Evolutionary conservation across 148 eudicot species (phyloP), one percentile per base, ranked within the genome.

Genomic region (Rhododendron ferrugineum): DNA sequence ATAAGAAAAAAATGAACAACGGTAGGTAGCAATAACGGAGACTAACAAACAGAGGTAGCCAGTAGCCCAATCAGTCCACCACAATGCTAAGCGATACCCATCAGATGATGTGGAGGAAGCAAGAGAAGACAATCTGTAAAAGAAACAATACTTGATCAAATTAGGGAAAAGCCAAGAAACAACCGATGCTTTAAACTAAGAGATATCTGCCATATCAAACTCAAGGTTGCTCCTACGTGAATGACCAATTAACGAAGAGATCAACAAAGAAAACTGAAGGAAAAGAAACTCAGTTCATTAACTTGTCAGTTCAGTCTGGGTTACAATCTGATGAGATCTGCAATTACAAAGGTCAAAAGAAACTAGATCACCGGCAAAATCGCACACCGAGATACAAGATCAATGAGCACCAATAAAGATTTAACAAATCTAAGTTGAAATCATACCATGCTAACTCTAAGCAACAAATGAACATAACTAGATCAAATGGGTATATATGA

Each of bases 81-180:
- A 76, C 89, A 84, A 87, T 90, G 84, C 83, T 82, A 84, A 85
- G 36, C 81, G 79, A 82, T 10, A 26, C 84, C 91, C 91, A 86
- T 91, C 85, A 46, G 40, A 75, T 81, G 75, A 84, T 76, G 60
- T 56, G n/a, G 28, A 89, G 82, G 81, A 42, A 58, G 52, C 82
- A 78, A 70, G 87, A 60, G 66, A 81, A 54, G 44, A 80, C 40
- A 76, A 78, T 73, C 88, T 89, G 87, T 70, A 52, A 30, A 84
- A 52, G 18, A 84, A 80, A 68, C 13, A 49, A 76, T 15, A 47
- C 26, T 42, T 9, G 32, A 34, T 40, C 68, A 79, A 44, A 78
- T 47, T 2, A 77, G 79, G 47, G 36, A 78, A 44, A 78, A 50
- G 10, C 14, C 75, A 70, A 70, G 75, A 70, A 70, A 30, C 40